Conservation (phyloP, 805 yeast species). For the Pachysolen tannophilus region DNA sequence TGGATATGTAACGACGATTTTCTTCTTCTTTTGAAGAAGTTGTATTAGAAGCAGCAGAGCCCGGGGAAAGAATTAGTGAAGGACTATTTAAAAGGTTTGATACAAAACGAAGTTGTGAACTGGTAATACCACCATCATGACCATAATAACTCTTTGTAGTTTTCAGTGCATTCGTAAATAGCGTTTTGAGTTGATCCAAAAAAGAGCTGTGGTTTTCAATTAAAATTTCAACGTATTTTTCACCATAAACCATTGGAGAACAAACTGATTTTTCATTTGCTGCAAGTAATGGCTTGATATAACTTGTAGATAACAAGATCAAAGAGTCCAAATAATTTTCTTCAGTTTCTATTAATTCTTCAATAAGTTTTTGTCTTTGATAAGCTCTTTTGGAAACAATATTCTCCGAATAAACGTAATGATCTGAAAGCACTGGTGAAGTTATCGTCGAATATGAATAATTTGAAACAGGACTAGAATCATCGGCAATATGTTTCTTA, state of each 20-base stretch:
- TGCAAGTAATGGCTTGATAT: constrained; percentile 29
- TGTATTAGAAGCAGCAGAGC: constrained; percentile 14
- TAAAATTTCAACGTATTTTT: constrained; percentile 21
- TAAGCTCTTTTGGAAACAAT: neutral
- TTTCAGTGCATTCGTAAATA: constrained; percentile 11
- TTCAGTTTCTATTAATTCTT: constrained; percentile 44
- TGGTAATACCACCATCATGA: constrained; percentile 6
- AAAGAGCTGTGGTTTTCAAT: constrained; percentile 24
- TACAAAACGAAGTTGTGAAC: constrained; percentile 18
- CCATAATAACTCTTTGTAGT: neutral
- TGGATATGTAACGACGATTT: constrained; percentile 5
- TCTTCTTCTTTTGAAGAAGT: neutral
- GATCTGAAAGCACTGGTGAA: constrained; percentile 1
- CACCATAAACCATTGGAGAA: constrained; percentile 26
- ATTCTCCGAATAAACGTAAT: neutral
- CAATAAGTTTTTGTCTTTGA: constrained; percentile 22
- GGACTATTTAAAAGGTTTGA: too few species aligned
- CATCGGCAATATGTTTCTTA: too few species aligned
- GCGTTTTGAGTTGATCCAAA: constrained; percentile 17
- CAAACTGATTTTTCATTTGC: constrained; percentile 15
- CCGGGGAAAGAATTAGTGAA: too few species aligned
- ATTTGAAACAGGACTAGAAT: too few species aligned
- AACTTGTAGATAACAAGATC: constrained; percentile 32
- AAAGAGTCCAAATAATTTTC: constrained; percentile 36
- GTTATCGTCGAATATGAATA: neutral